phyloP scores from a whole-genome alignment of 768 basidiomycete species.

The Trametes maxima region DNA sequence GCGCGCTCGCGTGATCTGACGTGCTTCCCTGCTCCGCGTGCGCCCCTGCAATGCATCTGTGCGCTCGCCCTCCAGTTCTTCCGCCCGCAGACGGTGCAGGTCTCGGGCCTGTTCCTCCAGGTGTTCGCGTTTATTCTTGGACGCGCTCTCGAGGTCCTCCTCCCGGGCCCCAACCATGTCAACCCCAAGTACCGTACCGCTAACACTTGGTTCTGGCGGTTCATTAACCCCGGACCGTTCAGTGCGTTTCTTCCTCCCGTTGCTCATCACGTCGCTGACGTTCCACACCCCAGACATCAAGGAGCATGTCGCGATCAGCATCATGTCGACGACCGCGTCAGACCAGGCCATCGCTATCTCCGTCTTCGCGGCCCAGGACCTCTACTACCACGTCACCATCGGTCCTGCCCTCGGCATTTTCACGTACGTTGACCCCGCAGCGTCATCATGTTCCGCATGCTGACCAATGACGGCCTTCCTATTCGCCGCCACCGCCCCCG shows the following conservation, averaged over 20 bases:
- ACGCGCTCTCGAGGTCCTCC: slow-evolving; percentile 26
- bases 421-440: slow-evolving; percentile 29
- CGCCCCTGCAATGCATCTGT: neutral
- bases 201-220: slow-evolving; percentile 30
- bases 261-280: neutral
- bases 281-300: slow-evolving; percentile 36
- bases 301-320: slow-evolving; percentile 36
- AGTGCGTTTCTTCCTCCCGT: slow-evolving; percentile 16
- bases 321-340: slow-evolving; percentile 32
- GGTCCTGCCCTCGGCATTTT: slow-evolving; percentile 33
- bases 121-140: slow-evolving; percentile 34
- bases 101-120: slow-evolving; percentile 29
- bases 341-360: slow-evolving; percentile 31
- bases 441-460: neutral
- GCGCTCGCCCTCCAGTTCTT: slow-evolving; percentile 17
- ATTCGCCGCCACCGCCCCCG: too few species aligned
- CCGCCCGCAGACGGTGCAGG: slow-evolving; percentile 29
- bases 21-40: neutral
- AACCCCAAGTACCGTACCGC: slow-evolving; percentile 29
- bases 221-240: slow-evolving; percentile 34
- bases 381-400: slow-evolving; percentile 40
- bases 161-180: slow-evolving; percentile 26
- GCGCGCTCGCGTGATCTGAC: slow-evolving; percentile 9
- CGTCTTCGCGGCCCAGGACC: slow-evolving; percentile 29
- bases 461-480: neutral